Evolutionary conservation across 116 monocot species (phyloP).

Genomic region (Papilionanthe hybrid): DNA sequence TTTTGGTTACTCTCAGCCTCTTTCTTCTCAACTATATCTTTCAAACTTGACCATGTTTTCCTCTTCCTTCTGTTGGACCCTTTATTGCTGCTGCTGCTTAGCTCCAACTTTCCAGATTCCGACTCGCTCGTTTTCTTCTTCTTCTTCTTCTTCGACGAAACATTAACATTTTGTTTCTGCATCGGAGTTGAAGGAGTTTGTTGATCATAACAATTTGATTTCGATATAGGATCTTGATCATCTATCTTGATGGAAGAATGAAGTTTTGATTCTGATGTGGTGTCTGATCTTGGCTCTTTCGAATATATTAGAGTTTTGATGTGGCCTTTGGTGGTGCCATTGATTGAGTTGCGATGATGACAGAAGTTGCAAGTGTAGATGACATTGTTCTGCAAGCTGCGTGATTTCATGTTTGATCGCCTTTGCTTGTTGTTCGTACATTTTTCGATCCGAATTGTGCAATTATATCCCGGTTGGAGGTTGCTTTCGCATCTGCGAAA

Average conservation of each 20-base stretch:
- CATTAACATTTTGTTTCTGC: not conserved
- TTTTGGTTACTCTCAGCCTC: constrained; percentile 22
- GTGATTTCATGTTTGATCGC: constrained; percentile 17
- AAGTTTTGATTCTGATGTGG: not conserved
- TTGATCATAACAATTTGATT: not conserved
- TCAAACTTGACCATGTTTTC: constrained; percentile 58
- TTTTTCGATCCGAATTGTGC: constrained; percentile 78
- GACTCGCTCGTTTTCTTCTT: constrained; percentile 24
- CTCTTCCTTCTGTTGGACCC: constrained; percentile 49
- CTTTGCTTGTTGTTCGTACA: constrained; percentile 33
- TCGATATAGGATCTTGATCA: not conserved
- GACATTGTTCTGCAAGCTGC: constrained; percentile 45
- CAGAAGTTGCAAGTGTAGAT: constrained; percentile 74
- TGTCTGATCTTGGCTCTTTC: constrained; percentile 1
- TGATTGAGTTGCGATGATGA: constrained; percentile 42
- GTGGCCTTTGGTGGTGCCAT: constrained; percentile 47
- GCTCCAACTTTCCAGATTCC: not conserved
- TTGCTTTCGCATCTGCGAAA: constrained; percentile 72
- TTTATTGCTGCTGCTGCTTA: not conserved
- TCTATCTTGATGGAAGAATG: not conserved
- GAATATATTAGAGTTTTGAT: constrained; percentile 40
- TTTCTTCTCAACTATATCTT: constrained; percentile 38
- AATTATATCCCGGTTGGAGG: constrained; percentile 75
- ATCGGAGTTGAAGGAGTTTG: constrained; percentile 15
- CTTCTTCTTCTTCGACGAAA: constrained; percentile 22